These are phyloP conservation scores for Coemansia sp. DNA, from an alignment of 192 early-diverging fungal species.

Conservation along the genomic window DNA sequence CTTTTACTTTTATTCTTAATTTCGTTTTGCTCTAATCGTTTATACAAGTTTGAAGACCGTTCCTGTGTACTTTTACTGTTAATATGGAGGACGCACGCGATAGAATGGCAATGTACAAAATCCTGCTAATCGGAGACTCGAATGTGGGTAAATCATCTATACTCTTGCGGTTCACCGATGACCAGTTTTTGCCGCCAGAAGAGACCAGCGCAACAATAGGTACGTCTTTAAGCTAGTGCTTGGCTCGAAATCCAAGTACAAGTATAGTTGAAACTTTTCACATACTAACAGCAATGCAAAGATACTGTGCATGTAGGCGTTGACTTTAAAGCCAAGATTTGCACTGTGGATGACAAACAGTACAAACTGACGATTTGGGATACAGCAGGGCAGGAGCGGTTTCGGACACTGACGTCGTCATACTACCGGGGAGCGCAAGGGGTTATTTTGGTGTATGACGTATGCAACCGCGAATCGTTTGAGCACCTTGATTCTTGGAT, in stretches of 20 bases:
- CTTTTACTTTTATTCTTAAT: background rate
- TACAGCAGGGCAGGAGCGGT: constrained; percentile 98
- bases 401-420: constrained; percentile 93
- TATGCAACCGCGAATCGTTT: constrained; percentile 90
- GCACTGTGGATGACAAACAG: constrained; percentile 76
- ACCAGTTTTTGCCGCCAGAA: constrained; percentile 88
- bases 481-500: constrained; percentile 94
- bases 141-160: constrained; percentile 94
- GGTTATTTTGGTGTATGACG: constrained; percentile 98
- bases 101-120: constrained; percentile 85
- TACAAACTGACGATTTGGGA: constrained; percentile 99
- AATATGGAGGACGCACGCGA: constrained; percentile 29
- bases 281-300: constrained; percentile 2
- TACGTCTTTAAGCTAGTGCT: background rate
- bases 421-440: constrained; percentile 99
- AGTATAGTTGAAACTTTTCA: background rate
- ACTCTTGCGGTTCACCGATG: constrained; percentile 91
- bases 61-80: background rate
- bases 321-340: constrained; percentile 95
- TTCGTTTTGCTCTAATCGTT: background rate
- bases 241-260: background rate
- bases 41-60: background rate
- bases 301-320: constrained; percentile 60
- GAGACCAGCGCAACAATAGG: constrained; percentile 84
- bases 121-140: constrained; percentile 92